Percentiles rank a stretch among this genome's conserved stretches.
phyloP scores from a whole-genome alignment of 805 yeast genomes.

The Zygosaccharomyces lentus region DNA sequence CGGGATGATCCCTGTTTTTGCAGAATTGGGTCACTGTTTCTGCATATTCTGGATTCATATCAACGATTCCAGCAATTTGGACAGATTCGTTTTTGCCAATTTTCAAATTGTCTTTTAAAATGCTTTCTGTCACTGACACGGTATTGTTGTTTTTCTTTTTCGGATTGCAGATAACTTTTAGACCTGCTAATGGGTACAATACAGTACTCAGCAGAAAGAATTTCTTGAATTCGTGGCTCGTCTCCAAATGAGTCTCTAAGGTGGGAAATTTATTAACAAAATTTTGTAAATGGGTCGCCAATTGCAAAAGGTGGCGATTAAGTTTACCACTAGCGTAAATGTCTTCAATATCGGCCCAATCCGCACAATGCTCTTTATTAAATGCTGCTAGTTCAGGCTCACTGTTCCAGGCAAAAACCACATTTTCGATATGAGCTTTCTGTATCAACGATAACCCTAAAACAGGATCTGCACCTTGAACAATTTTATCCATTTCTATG shows the following conservation, averaged over 20 bases:
- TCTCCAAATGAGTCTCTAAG: conserved; percentile 1
- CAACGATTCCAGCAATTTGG: conserved; percentile 44
- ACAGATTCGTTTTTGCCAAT: conserved; percentile 55
- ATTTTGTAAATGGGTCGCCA: conserved; percentile 6
- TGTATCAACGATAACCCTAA: conserved; percentile 60
- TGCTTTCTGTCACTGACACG: conserved; percentile 37
- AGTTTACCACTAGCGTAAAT: conserved; percentile 17
- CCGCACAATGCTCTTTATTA: conserved; percentile 23
- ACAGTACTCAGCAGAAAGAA: conserved; percentile 18
- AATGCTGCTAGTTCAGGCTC: conserved; percentile 21
- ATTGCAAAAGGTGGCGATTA: conserved; percentile 11
- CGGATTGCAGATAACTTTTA: conserved; percentile 25
- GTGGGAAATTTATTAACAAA: conserved; percentile 10
- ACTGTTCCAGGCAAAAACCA: conserved; percentile 49
- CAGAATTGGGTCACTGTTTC: conserved; percentile 29
- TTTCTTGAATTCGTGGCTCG: conserved; percentile 16
- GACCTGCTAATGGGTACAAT: conserved; percentile 24
- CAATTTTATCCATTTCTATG: conserved; percentile 71
- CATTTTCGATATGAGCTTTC: conserved; percentile 49
- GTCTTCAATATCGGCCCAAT: conserved; percentile 15
- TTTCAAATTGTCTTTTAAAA: conserved; percentile 67
- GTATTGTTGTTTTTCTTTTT: conserved; percentile 28
- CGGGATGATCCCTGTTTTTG: conserved; percentile 2
- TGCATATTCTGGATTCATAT: conserved; percentile 29
- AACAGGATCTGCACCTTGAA: conserved; percentile 57